Evolutionary conservation across 2,329 filamentous ascomycete genomes (phyloP), one percentile per base, ranked within the genome.

Genomic region (Chalara sp.): DNA sequence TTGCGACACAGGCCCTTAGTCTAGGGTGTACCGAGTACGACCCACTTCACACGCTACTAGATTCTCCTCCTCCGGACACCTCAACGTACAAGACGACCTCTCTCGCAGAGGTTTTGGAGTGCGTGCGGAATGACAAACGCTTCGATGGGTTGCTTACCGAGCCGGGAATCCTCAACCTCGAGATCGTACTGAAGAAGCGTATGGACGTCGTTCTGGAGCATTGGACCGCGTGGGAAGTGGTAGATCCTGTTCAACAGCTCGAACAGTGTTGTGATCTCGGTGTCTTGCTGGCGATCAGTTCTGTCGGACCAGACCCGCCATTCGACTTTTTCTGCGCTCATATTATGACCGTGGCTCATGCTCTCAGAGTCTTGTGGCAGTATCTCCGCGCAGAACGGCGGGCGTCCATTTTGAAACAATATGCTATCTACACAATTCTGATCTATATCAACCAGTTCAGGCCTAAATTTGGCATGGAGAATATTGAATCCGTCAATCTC

Each of bases 281-380:
- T 21, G 35, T 39, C 8, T 8, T 39, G 35, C n/a, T 39, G 35
- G 35, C 35, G 8, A 8, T 39, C n/a, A n/a, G 35, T 8, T n/a
- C 8, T n/a, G 35, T 8, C 35, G 35, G n/a, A 28, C 31, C 21
- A n/a, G 58, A 57, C 1, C 60, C 13, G 13, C 68, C 73, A 49
- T 82, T 79, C 58, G 81, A 86, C 62, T 84, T 84, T 67, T 84
- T 83, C 69, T 66, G 83, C 49, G 75, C 80, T 6, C 81, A 86
- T 60, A 62, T 81, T 10, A 68, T 86, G n/a, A 84, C 80, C 1
- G 77, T 76, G 28, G 80, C 76, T 29, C 81, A 86, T 61, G 83
- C 83, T 1, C 72, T 86, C 5, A 75, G 83, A 2, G 74, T 83
- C 7, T 65, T 86, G 2, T 67, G 86, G 5, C 80, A 83, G 0